A percentile compares a stretch with the other conserved stretches of the same genome.
These are phyloP conservation scores for Backusella morwellensis DNA, from an alignment of 192 early-diverging fungal species.

Conservation along the genomic window DNA sequence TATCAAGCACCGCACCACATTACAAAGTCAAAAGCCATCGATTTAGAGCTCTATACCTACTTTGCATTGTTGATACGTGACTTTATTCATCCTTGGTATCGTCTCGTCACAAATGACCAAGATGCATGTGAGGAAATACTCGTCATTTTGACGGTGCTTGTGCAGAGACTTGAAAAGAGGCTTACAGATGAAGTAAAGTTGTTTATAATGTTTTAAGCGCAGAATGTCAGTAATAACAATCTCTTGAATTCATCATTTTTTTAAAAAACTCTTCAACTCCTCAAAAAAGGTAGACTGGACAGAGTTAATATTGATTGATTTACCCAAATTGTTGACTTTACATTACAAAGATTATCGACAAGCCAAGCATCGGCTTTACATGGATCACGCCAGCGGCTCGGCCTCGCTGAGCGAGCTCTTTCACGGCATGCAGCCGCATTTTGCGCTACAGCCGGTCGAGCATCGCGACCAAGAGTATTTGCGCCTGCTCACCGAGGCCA, in stretches of 20 bases:
- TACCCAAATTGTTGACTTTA: slow-evolving; percentile 43
- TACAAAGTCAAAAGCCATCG: slow-evolving; percentile 43
- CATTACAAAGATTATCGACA: slow-evolving; percentile 50
- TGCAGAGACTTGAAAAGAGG: slow-evolving; percentile 37
- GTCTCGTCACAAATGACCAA: slow-evolving; percentile 42
- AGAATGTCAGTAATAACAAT: background rate
- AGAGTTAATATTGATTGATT: slow-evolving; percentile 39
- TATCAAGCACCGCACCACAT: slow-evolving; percentile 32
- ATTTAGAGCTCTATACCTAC: slow-evolving; percentile 51
- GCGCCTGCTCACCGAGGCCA: slow-evolving; percentile 39
- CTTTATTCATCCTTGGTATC: slow-evolving; percentile 54
- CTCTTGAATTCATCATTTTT: background rate
- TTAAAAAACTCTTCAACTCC: too few relatives aligned
- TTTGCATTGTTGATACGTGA: slow-evolving; percentile 47
- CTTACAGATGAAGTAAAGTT: slow-evolving; percentile 38
- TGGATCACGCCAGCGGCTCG: slow-evolving; percentile 43
- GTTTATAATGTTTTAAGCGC: background rate
- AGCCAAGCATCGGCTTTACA: slow-evolving; percentile 34
- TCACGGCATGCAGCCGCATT: slow-evolving; percentile 54
- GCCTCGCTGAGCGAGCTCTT: slow-evolving; percentile 35
- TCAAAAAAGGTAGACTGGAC: slow-evolving; percentile 46
- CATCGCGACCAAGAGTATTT: slow-evolving; percentile 47
- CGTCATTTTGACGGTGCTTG: slow-evolving; percentile 30
- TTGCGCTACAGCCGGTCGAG: slow-evolving; percentile 39
- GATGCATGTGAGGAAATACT: slow-evolving; percentile 41